A percentile compares a stretch with the other conserved stretches of the same genome.
Evolutionary conservation across 2,329 filamentous ascomycete genomes (phyloP).

Genomic region (Fusarium metavorans): DNA sequence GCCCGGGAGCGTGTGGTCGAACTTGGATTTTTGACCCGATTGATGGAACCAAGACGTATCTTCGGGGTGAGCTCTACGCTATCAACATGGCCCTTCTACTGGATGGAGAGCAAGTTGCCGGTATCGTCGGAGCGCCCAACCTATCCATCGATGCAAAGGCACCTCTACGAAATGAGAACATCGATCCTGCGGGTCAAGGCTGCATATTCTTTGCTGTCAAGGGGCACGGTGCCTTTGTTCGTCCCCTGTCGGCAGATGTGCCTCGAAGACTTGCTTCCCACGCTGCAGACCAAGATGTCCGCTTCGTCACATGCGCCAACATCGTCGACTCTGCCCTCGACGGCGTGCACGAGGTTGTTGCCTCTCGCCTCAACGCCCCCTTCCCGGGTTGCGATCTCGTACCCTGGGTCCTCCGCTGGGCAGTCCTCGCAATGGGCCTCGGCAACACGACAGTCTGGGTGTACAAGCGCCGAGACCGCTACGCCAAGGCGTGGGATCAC

Average conservation of each 20-base stretch:
- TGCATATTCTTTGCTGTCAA: conserved; percentile 64
- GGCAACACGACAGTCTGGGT: conserved; percentile 69
- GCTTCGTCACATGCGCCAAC: conserved; percentile 61
- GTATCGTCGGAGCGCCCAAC: conserved; percentile 63
- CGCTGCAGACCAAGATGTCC: conserved; percentile 46
- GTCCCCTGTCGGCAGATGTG: conserved; percentile 50
- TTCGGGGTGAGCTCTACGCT: conserved; percentile 66
- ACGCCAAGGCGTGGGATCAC: conserved; percentile 71
- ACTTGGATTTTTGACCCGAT: conserved; percentile 73
- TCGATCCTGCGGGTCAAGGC: conserved; percentile 59
- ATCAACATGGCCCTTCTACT: conserved; percentile 67
- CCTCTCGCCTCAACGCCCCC: conserved; percentile 54
- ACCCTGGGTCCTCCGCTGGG: conserved; percentile 70
- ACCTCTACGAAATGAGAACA: conserved; percentile 57
- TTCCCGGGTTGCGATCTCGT: conserved; percentile 65
- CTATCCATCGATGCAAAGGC: conserved; percentile 54
- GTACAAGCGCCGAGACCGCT: conserved; percentile 61
- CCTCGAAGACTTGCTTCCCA: conserved; percentile 50
- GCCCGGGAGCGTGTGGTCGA: conserved; percentile 53
- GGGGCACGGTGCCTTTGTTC: conserved; percentile 61
- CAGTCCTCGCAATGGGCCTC: conserved; percentile 62
- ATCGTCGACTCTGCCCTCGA: conserved; percentile 62
- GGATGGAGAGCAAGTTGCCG: conserved; percentile 62
- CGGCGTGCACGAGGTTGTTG: conserved; percentile 60
- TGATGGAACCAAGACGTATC: conserved; percentile 69